Base-by-base conservation (phyloP, 2,329 filamentous ascomycete species). In the Penicillium sp. region DNA sequence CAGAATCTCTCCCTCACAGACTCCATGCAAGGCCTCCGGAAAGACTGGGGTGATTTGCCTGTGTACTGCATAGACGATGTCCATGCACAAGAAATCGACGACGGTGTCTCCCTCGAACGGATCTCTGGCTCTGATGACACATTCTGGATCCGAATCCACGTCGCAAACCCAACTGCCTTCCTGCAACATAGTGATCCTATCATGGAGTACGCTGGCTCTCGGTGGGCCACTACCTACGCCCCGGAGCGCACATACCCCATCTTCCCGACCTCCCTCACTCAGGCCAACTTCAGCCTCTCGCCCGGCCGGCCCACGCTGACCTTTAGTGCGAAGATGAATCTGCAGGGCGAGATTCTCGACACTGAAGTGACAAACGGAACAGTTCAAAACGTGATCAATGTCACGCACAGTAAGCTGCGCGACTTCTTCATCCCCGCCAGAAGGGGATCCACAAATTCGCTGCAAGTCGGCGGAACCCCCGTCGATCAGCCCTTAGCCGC, bases 161-260 rank as follows among this genome's bases (percentile, higher is more conserved):
- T 86, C 44, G 83, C 84, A 1, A 86, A 87, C 54, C 84, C 83
- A 1, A 83, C 83, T 2, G 83, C 84, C 4, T 86, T 84, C 61
- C 76, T 86, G 54, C 62, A 73, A 9, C 75, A 74, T 25, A 72
- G 81, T 7, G 73, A 81, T 51, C 66, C 74, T 2, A 66, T 84
- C 28, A 76, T 80, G 16, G 75, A 80, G 57, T 78, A 83, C 63
- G 82, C 84, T 2, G 73, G 75, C 7, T 75, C 79, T 41, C 78
- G 82, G 62, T 74, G 76, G 5, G 71, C 79, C 60, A 80, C 78
- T 0, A 72, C 83, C 7, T 87, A 78, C 56, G 58, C 66, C 5
- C 81, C 81, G 0, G 80, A 84, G 56, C 69, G 75, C 28, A 71
- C 75, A 6, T 84, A 80, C 57, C 77, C 79, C 9, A 84, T 86